A percentile compares a stretch with the other conserved stretches of the same genome.
Conservation (phyloP, 2,329 filamentous ascomycete species). For the Colletotrichum agaves region DNA sequence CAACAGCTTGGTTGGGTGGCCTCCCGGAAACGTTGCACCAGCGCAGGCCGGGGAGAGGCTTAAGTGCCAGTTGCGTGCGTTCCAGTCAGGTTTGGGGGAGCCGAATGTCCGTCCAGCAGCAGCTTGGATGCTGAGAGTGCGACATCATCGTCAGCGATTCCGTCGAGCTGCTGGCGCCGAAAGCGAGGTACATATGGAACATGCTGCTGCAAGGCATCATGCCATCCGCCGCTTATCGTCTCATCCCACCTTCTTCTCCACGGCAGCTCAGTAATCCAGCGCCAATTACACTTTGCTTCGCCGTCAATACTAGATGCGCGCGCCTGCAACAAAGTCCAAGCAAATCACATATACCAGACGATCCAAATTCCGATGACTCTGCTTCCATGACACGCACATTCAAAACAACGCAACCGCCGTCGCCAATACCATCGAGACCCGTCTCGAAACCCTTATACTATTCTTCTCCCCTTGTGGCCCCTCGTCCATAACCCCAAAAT, state of each 20-base stretch:
- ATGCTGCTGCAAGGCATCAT: constrained; percentile 13
- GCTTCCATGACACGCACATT: constrained; percentile 7
- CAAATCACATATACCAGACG: constrained; percentile 1
- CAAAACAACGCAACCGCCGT: not conserved
- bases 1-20: constrained; percentile 33
- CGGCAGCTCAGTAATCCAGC: constrained; percentile 11
- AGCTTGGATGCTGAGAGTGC: constrained; percentile 2
- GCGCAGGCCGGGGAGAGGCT: constrained; percentile 19
- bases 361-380: not conserved
- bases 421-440: too few species aligned
- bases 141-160: too few species aligned
- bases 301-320: not conserved
- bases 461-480: not conserved
- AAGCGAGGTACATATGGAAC: constrained; percentile 4
- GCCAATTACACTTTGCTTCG: constrained; percentile 9
- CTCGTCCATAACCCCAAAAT: constrained; percentile 14
- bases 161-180: not conserved
- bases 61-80: constrained; percentile 4
- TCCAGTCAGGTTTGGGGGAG: constrained; percentile 29
- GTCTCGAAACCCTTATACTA: not conserved
- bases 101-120: constrained; percentile 26
- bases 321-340: not conserved
- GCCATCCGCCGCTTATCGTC: not conserved
- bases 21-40: constrained; percentile 35
- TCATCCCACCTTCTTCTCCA: constrained; percentile 4